Conservation (phyloP, 1,139 yeast species). For the Candida smagusa region DNA sequence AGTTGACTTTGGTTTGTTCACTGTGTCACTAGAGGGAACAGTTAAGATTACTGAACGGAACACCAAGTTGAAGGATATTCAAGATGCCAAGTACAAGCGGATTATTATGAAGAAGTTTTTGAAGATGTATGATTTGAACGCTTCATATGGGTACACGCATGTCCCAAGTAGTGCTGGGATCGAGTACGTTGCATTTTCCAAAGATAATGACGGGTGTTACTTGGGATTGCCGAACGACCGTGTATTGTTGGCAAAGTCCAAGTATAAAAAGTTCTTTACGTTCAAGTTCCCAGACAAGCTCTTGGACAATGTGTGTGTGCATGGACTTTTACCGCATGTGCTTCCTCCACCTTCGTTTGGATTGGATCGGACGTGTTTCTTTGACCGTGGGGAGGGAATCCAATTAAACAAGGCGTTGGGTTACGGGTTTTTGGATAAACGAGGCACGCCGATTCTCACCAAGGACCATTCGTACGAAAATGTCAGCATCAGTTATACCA, state of each 20-base stretch:
- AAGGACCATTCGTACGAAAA: conserved; percentile 43
- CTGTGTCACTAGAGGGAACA: conserved; percentile 47
- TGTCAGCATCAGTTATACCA: conserved; percentile 40
- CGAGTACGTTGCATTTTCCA: conserved; percentile 41
- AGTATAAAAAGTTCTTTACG: conserved; percentile 60
- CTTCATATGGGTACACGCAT: conserved; percentile 40
- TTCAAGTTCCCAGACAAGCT: conserved; percentile 60
- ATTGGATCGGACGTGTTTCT: conserved; percentile 43
- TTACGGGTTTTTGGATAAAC: conserved; percentile 36
- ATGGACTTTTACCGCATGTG: conserved; percentile 51
- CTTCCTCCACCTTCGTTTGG: conserved; percentile 68
- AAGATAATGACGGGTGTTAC: conserved; percentile 47
- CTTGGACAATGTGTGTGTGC: conserved; percentile 56
- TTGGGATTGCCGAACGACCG: conserved; percentile 55
- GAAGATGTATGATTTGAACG: conserved; percentile 48
- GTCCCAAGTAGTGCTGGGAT: conserved; percentile 52
- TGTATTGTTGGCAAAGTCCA: conserved; percentile 45
- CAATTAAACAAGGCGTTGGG: conserved; percentile 43
- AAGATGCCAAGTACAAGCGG: conserved; percentile 21
- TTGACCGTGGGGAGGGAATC: conserved; percentile 32
- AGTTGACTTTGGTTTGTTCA: conserved; percentile 43
- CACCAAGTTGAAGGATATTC: conserved; percentile 12
- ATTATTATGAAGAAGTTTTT: conserved; percentile 42
- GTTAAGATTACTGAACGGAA: conserved; percentile 33
- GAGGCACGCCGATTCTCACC: conserved; percentile 45